A percentile compares a stretch with the other conserved stretches of the same genome.
These are phyloP conservation scores for Linnemannia zychae DNA, from an alignment of 192 early-diverging fungal species.

Conservation along the genomic window DNA sequence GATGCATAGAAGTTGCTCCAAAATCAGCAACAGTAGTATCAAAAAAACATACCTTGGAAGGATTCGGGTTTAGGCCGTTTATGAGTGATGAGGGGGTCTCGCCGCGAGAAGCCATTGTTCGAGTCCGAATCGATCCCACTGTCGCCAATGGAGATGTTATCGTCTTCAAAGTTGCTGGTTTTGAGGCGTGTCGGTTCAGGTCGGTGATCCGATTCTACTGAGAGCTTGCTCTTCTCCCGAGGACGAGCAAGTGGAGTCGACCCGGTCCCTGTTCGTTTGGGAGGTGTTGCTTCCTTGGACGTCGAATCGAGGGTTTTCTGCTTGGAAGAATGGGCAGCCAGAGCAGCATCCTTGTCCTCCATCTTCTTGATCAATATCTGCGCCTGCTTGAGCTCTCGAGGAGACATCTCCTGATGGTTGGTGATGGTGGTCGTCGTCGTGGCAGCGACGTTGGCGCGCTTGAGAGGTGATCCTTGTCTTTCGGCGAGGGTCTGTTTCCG, in stretches of 20 bases:
- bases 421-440: neutral
- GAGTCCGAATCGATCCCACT: constrained; percentile 57
- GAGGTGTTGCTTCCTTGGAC: neutral
- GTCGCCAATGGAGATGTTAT: constrained; percentile 50
- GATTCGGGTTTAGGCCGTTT: constrained; percentile 8
- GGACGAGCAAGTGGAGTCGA: constrained; percentile 13
- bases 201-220: constrained; percentile 7
- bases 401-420: constrained; percentile 29
- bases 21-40: neutral
- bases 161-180: constrained; percentile 24
- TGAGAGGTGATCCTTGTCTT: constrained; percentile 22
- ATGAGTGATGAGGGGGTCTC: constrained; percentile 10
- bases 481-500: constrained; percentile 27
- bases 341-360: constrained; percentile 38
- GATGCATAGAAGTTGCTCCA: neutral
- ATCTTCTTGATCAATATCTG: constrained; percentile 46
- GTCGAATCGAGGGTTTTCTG: constrained; percentile 12
- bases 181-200: neutral
- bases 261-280: neutral
- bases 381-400: constrained; percentile 48
- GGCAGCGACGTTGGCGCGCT: constrained; percentile 5
- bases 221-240: constrained; percentile 7
- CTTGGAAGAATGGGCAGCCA: constrained; percentile 11
- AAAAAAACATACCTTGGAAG: constrained; percentile 15
- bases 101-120: constrained; percentile 26